Conservation (phyloP, 108 stramenopile species). For the Aurantiochytrium sp. region DNA sequence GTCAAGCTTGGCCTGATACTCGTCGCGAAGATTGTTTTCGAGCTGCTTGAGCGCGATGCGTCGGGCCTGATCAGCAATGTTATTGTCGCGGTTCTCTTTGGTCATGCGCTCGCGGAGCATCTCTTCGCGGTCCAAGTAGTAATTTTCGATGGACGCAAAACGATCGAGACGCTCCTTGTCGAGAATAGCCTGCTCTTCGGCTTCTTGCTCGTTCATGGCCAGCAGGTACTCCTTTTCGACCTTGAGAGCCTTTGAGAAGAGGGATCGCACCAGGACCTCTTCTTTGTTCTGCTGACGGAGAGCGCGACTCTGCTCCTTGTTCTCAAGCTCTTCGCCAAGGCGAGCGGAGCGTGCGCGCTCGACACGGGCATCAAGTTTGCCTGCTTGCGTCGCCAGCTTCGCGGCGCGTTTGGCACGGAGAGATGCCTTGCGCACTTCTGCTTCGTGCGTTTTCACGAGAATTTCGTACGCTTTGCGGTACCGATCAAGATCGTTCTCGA, state of each 20-base stretch:
- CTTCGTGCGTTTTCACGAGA: neutral
- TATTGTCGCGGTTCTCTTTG: neutral
- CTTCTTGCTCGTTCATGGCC: neutral
- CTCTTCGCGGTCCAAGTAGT: neutral
- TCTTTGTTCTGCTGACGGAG: neutral
- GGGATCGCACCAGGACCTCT: neutral
- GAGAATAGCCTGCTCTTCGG: neutral
- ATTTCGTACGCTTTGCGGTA: neutral
- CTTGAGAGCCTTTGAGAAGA: neutral
- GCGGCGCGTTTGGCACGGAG: neutral
- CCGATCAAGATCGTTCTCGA: neutral
- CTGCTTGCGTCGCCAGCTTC: neutral
- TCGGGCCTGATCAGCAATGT: neutral
- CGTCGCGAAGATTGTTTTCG: neutral
- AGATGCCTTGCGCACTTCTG: neutral
- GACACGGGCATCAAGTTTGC: neutral
- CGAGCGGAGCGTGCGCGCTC: neutral
- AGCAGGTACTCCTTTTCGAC: neutral
- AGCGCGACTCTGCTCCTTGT: neutral
- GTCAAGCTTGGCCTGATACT: neutral
- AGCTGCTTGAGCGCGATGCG: slow-evolving; percentile 13
- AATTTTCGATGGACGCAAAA: neutral
- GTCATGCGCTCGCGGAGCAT: neutral
- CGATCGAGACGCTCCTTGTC: neutral
- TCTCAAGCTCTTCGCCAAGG: neutral